A percentile compares a stretch with the other conserved stretches of the same genome.
phyloP scores from a whole-genome alignment of 331 rosid genomes.

The Prunus yedoensis region DNA sequence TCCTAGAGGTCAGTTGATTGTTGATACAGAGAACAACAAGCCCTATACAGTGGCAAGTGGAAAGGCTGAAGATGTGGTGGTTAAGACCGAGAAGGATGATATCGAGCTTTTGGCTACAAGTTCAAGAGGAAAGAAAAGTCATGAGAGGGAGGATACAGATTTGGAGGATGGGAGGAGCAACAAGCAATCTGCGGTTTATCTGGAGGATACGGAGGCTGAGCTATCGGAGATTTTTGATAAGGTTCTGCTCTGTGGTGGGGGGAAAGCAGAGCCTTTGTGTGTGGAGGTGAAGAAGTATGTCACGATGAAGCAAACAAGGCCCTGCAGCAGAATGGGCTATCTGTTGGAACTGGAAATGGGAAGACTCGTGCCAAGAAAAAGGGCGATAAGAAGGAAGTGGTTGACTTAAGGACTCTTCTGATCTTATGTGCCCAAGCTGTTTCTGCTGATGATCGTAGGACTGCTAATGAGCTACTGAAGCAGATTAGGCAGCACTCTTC shows the following conservation, averaged over 20 bases:
- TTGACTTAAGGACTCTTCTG: slow-evolving; percentile 61
- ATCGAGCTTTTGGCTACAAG: slow-evolving; percentile 23
- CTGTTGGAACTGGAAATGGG: slow-evolving; percentile 11
- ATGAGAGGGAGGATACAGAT: slow-evolving; percentile 43
- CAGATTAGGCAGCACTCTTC: slow-evolving; percentile 63
- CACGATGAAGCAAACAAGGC: slow-evolving; percentile 18
- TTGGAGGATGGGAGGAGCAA: slow-evolving; percentile 60
- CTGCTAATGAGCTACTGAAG: slow-evolving; percentile 51
- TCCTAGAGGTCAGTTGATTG: slow-evolving; percentile 42
- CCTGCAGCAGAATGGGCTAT: slow-evolving; percentile 13
- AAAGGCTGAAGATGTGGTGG: slow-evolving; percentile 21
- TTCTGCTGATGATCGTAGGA: slow-evolving; percentile 48
- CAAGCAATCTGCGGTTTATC: slow-evolving; percentile 60
- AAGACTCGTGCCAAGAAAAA: slow-evolving; percentile 23
- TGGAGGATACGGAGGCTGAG: slow-evolving; percentile 49
- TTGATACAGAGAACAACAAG: slow-evolving; percentile 29
- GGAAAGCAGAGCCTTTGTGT: slow-evolving; percentile 1
- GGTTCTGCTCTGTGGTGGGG: slow-evolving; percentile 47
- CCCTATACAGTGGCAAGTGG: slow-evolving; percentile 12
- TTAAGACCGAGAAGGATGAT: slow-evolving; percentile 38
- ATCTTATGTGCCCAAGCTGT: slow-evolving; percentile 65
- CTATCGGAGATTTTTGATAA: slow-evolving; percentile 61
- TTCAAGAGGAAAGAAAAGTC: slow-evolving; percentile 59
- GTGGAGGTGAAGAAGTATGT: background rate
- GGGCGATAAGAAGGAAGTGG: slow-evolving; percentile 44